These are phyloP conservation scores for Didymella arachidicola DNA, from an alignment of 2,329 filamentous ascomycete genomes.

Conservation along the genomic window DNA sequence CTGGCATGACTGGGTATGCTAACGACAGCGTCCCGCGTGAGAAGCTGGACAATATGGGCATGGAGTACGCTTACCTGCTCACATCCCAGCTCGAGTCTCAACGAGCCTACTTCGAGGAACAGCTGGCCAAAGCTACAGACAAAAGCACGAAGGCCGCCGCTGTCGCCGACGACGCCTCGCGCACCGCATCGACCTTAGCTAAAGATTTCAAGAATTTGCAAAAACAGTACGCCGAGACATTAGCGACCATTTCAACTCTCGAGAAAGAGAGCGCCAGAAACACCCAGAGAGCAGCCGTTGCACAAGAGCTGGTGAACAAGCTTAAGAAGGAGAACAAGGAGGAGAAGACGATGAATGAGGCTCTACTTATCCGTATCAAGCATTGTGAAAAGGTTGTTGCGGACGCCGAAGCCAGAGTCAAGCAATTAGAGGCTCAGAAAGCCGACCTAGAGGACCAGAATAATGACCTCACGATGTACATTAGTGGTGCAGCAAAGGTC, in stretches of 20 bases:
- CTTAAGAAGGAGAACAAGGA: conserved; percentile 81
- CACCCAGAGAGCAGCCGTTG: conserved; percentile 68
- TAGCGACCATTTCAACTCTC: conserved; percentile 69
- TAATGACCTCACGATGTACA: conserved; percentile 85
- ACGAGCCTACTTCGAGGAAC: conserved; percentile 90
- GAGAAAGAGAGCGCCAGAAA: conserved; percentile 74
- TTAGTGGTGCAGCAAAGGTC: conserved; percentile 82
- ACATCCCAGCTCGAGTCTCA: conserved; percentile 94
- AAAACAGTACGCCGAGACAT: conserved; percentile 58
- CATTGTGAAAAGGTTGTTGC: conserved; percentile 68
- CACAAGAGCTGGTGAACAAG: conserved; percentile 76
- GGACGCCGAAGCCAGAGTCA: conserved; percentile 60
- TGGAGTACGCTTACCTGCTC: conserved; percentile 94
- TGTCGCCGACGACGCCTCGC: conserved; percentile 68
- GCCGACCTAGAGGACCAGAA: conserved; percentile 84
- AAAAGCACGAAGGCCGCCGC: conserved; percentile 80
- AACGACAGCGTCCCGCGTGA: conserved; percentile 76
- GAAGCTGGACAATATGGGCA: conserved; percentile 78
- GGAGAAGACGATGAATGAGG: conserved; percentile 84
- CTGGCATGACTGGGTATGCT: conserved; percentile 55
- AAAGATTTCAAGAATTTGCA: conserved; percentile 63
- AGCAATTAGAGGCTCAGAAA: conserved; percentile 61
- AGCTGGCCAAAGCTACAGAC: conserved; percentile 85
- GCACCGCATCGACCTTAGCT: conserved; percentile 59
- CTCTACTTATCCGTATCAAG: conserved; percentile 81